These are phyloP conservation scores for Moelleriella libera DNA, from an alignment of 2,329 filamentous ascomycete genomes.

Conservation along the genomic window DNA sequence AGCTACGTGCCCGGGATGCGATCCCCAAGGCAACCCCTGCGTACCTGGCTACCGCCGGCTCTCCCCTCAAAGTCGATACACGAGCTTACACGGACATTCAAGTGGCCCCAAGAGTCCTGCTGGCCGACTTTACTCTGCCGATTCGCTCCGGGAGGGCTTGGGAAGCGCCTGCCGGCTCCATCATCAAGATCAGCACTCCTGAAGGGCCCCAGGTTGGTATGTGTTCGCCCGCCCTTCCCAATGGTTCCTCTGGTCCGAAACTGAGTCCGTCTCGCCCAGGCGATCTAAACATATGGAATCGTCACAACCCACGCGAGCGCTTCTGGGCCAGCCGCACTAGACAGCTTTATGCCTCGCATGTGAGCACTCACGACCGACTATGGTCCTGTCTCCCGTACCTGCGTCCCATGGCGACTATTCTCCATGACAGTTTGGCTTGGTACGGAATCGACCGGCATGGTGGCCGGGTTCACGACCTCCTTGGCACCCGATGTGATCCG, in stretches of 20 bases:
- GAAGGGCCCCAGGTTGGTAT: constrained; percentile 60
- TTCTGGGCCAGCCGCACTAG: constrained; percentile 73
- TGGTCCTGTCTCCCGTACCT: constrained; percentile 71
- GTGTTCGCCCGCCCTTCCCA: constrained; percentile 5
- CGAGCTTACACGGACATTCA: constrained; percentile 48
- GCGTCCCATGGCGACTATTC: constrained; percentile 58
- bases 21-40: constrained; percentile 34
- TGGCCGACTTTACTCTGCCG: constrained; percentile 47
- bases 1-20: constrained; percentile 26
- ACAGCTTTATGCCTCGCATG: constrained; percentile 65
- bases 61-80: constrained; percentile 28
- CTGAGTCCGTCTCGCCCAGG: constrained; percentile 22
- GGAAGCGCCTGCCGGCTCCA: constrained; percentile 51
- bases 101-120: constrained; percentile 22
- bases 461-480: constrained; percentile 59
- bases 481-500: constrained; percentile 74
- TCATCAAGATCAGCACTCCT: constrained; percentile 63
- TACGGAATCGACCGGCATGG: constrained; percentile 50
- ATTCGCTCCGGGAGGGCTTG: constrained; percentile 64
- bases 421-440: constrained; percentile 49
- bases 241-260: not conserved
- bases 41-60: constrained; percentile 28
- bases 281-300: constrained; percentile 73
- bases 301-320: constrained; percentile 59
- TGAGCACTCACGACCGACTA: constrained; percentile 56